These are phyloP conservation scores for Pseudonectria buxi DNA, from an alignment of 2,329 filamentous ascomycete species.

Conservation along the genomic window DNA sequence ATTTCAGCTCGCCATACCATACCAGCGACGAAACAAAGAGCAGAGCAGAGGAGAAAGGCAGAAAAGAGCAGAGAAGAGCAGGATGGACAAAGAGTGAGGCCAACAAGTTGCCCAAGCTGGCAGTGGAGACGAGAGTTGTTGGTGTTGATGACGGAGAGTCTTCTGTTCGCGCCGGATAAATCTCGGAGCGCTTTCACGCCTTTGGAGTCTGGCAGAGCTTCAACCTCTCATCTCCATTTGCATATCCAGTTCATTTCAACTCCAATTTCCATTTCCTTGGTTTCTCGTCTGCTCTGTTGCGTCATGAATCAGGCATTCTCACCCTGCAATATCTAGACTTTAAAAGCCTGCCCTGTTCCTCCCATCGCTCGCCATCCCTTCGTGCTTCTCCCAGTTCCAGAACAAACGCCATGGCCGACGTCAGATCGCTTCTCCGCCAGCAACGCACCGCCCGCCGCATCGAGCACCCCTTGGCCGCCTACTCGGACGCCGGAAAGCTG, in stretches of 20 bases:
- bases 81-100: too few species aligned
- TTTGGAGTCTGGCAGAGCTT: constrained; percentile 3
- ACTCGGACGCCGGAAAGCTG: constrained; percentile 61
- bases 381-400: constrained; percentile 1
- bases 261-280: too few species aligned
- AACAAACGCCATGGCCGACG: constrained; percentile 59
- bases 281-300: too few species aligned
- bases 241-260: background rate
- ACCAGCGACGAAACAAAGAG: too few species aligned
- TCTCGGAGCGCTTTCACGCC: constrained; percentile 15
- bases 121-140: background rate
- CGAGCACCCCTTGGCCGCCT: constrained; percentile 60
- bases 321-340: too few species aligned
- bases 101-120: too few species aligned
- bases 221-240: constrained; percentile 4
- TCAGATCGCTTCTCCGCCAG: constrained; percentile 70
- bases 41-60: too few species aligned
- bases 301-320: too few species aligned
- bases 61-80: too few species aligned
- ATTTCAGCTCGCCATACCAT: too few species aligned
- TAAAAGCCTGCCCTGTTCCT: too few species aligned
- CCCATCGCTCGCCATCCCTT: background rate
- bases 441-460: constrained; percentile 70
- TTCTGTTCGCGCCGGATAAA: constrained; percentile 24
- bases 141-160: background rate